Percentiles rank a stretch among this genome's conserved stretches.
phyloP scores from a whole-genome alignment of 192 early-diverging fungal genomes.

The Gamsiella multidivaricata region DNA sequence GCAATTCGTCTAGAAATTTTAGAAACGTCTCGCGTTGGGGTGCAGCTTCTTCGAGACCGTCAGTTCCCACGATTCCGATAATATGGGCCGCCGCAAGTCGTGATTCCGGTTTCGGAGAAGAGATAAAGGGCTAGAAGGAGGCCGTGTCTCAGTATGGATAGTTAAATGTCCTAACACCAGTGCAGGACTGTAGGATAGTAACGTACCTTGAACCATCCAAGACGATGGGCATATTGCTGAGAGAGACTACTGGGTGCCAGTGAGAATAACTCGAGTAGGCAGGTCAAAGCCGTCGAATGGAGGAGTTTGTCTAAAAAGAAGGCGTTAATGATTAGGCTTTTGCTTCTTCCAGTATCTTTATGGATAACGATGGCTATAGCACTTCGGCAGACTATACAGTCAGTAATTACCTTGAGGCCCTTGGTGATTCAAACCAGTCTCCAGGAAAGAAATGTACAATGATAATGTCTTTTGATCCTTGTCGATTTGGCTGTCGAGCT shows the following conservation, averaged over 20 bases:
- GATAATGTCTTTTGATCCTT: slow-evolving; percentile 60
- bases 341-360: no score
- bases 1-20: slow-evolving; percentile 56
- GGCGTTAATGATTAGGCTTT: not conserved
- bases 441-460: slow-evolving; percentile 67
- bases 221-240: slow-evolving; percentile 57
- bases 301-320: slow-evolving; percentile 63
- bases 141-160: not conserved
- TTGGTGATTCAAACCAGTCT: slow-evolving; percentile 65
- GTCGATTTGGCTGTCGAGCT: slow-evolving; percentile 47
- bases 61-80: slow-evolving; percentile 78
- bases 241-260: slow-evolving; percentile 70
- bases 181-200: no score
- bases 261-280: slow-evolving; percentile 77
- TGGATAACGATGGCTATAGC: no score
- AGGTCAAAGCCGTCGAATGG: slow-evolving; percentile 70
- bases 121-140: slow-evolving; percentile 64
- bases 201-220: slow-evolving; percentile 59
- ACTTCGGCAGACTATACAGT: no score
- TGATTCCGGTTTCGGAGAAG: slow-evolving; percentile 71
- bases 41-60: slow-evolving; percentile 50
- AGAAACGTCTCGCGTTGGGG: slow-evolving; percentile 45
- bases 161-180: no score
- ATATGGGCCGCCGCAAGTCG: slow-evolving; percentile 73
- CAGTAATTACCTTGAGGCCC: slow-evolving; percentile 37